phyloP scores from a whole-genome alignment of 2,329 filamentous ascomycete species.

The Botryotinia narcissicola region DNA sequence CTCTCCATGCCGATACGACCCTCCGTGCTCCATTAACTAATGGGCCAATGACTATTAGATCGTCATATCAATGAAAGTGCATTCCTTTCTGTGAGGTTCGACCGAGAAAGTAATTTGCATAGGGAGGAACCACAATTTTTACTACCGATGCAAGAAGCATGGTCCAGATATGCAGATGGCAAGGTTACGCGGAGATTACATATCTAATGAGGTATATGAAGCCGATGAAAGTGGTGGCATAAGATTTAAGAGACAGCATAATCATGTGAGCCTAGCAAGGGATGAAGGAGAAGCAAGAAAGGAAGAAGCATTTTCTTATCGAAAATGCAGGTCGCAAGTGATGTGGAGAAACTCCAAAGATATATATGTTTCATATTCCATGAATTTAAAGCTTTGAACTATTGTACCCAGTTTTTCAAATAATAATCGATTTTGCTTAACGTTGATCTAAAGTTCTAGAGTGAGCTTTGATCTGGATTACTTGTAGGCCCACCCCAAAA shows the following conservation, averaged over 20 bases:
- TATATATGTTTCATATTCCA: slow-evolving; percentile 8
- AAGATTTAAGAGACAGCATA: slow-evolving; percentile 4
- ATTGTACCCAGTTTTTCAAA: slow-evolving; percentile 2
- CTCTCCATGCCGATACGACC: slow-evolving; percentile 3
- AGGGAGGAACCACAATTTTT: slow-evolving; percentile 18
- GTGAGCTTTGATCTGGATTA: background rate
- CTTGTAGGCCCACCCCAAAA: background rate
- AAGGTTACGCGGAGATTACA: slow-evolving; percentile 21
- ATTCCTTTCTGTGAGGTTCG: slow-evolving; percentile 12
- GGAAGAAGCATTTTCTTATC: slow-evolving; percentile 4
- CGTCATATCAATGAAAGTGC: slow-evolving; percentile 14
- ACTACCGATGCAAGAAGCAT: slow-evolving; percentile 8
- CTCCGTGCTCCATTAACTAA: slow-evolving; percentile 1
- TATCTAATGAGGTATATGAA: slow-evolving; percentile 5
- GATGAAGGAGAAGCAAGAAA: background rate
- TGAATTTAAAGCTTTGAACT: background rate
- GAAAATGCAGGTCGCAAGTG: background rate
- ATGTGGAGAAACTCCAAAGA: background rate
- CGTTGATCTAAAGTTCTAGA: slow-evolving; percentile 20
- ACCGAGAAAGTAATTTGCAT: slow-evolving; percentile 17
- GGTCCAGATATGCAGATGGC: slow-evolving; percentile 14
- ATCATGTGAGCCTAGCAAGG: slow-evolving; percentile 7
- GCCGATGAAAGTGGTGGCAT: slow-evolving; percentile 8
- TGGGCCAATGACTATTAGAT: background rate
- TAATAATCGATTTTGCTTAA: slow-evolving; percentile 3